Base-by-base conservation (phyloP, 805 yeast species). In the Kazachstania martiniae region DNA sequence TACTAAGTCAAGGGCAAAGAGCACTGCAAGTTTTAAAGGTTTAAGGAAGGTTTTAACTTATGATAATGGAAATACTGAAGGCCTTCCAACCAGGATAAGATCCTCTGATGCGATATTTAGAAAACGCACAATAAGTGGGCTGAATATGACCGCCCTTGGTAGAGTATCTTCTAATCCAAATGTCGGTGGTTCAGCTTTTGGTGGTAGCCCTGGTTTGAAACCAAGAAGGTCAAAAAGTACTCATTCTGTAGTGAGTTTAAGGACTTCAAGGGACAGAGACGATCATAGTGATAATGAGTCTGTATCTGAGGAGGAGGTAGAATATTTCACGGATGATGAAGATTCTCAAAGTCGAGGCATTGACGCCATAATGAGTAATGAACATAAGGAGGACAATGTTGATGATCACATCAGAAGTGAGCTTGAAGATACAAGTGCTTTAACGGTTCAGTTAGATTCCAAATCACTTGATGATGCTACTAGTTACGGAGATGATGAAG, bases 271-370 rank as follows among this genome's bases (percentile, higher is more conserved):
- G 8, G 44, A 36, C n/a, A 22, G 21, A 18, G 25, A 13, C 6
- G 25, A 23, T 13, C 12, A 18, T 3, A 18, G 16, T n/a, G 41
- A 46, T 24, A 36, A 44, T 14, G 48, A 52, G 31, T 33, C 36
- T 16, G 44, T 33, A 22, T 41, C 47, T 4, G 66, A 59, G 33
- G 67, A 62, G 31, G 67, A 62, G 36, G 68, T 59, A 1, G 68
- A 64, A 12, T 49, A 53, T n/a, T 60, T 61, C 37, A 59, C 63
- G 57, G 40, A 35, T 17, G 38, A 60, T 34, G 57, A 58, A 35
- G 63, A 51, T 24, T 46, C 40, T 12, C 43, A 35, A n/a, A n/a
- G n/a, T n/a, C n/a, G n/a, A n/a, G n/a, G n/a, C n/a, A n/a, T n/a
- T n/a, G n/a, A n/a, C n/a, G n/a, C n/a, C n/a, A n/a, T n/a, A n/a